Conservation (phyloP, 257 asterid genomes). For the Solanum medicagineum region DNA sequence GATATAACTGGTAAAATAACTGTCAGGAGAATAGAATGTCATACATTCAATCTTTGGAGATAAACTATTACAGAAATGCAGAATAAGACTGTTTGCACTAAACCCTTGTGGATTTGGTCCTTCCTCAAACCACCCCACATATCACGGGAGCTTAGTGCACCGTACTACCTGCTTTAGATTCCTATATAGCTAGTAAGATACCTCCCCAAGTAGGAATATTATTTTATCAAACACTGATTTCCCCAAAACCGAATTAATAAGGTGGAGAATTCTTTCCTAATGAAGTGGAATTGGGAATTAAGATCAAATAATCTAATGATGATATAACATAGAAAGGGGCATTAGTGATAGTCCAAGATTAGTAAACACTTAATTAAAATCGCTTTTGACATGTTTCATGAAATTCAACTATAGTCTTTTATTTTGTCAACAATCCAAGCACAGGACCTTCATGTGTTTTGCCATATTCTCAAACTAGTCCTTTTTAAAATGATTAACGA, state of each 20-base stretch:
- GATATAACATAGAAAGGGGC: neutral
- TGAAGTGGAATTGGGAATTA: neutral
- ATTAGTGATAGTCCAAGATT: neutral
- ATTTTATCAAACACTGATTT: neutral
- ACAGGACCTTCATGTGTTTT: neutral
- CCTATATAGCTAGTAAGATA: neutral
- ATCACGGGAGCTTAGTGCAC: neutral
- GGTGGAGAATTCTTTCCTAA: neutral
- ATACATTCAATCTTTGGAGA: neutral
- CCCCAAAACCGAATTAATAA: neutral
- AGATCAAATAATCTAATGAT: neutral
- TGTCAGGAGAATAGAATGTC: fast-evolving
- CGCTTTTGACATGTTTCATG: neutral
- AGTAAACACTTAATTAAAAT: neutral
- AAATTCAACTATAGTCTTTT: neutral
- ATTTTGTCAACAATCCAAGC: neutral
- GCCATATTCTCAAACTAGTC: neutral
- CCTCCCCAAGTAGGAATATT: neutral
- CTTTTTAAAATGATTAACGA: neutral
- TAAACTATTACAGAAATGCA: neutral
- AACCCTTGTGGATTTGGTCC: fast-evolving
- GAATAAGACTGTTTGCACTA: neutral
- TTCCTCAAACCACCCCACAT: neutral
- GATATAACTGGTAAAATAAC: fast-evolving
- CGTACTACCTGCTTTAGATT: neutral